Evolutionary conservation across 257 asterid genomes (phyloP).

Genomic region (Gardenia jasminoides): DNA sequence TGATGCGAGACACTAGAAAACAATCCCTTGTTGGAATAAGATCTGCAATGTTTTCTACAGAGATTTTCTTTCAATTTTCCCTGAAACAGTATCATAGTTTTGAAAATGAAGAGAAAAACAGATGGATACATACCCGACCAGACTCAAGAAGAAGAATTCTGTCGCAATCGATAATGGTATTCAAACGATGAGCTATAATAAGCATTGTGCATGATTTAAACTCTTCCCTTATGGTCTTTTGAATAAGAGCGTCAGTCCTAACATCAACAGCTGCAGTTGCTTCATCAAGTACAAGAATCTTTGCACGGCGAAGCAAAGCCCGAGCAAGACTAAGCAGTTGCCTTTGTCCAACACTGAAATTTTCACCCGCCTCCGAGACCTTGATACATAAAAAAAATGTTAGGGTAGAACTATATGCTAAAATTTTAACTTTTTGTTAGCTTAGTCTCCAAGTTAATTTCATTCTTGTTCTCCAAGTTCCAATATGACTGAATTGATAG

Average conservation of each 20-base stretch:
- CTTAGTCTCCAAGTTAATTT: background rate
- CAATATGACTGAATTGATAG: no score
- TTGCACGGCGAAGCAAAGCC: conserved; percentile 89
- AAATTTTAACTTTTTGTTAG: background rate
- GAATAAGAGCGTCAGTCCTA: conserved; percentile 93
- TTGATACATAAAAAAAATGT: conserved; percentile 24
- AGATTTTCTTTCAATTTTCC: background rate
- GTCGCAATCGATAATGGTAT: conserved; percentile 91
- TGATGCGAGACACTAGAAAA: background rate
- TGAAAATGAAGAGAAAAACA: conserved; percentile 11
- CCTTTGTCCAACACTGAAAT: conserved; percentile 97
- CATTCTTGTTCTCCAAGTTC: background rate
- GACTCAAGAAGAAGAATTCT: conserved; percentile 75
- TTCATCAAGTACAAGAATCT: conserved; percentile 97
- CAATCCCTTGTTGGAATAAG: background rate
- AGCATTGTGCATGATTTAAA: conserved; percentile 92
- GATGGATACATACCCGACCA: conserved; percentile 59
- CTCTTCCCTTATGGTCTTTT: conserved; percentile 91
- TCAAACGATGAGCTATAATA: conserved; percentile 91
- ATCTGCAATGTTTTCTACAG: background rate
- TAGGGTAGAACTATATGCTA: background rate
- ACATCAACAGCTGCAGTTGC: conserved; percentile 99
- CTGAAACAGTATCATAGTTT: background rate
- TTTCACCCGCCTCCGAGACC: conserved; percentile 97
- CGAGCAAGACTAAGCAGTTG: conserved; percentile 91